Base-by-base conservation (phyloP, 1,284 basidiomycete genomes). In the Sanghuangporus sanghuang region DNA sequence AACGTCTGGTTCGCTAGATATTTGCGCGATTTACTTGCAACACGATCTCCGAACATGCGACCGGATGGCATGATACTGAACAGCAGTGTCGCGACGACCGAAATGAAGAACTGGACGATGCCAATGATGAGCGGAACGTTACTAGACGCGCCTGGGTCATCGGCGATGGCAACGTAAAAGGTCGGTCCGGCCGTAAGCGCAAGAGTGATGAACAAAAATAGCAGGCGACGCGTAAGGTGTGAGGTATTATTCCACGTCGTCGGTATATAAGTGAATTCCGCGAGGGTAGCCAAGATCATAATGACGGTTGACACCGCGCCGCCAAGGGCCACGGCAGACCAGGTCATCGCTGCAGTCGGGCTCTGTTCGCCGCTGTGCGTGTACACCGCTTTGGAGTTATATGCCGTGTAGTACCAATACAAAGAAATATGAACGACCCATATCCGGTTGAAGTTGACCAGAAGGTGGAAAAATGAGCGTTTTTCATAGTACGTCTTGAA, bases 401-500 rank as follows among this genome's bases (percentile, higher is more conserved):
- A 98, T 21, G 95, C 84, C 36, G 94, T 97, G 78, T 95, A 98
- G 79, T 89, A 96, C 86, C 90, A 97, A 80, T 90, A 97, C 71
- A 96, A 77, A 44, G 93, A 86, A 64, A 98, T 83, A 76, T 98
- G 96, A 64, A 95, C 87, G 73, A 97, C 90, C 95, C 95, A 98
- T 71, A 98, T 92, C 62, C 95, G 92, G 79, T 97, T 98, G 79
- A 98, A 98, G 81, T 98, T 97, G 80, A 97, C 95, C 64, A 98
- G 83, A 1, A 97, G 81, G 75, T 98, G 95, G 64, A 93, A 87
- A 74, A 96, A 92, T 0, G 95, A 96, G 48, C 96, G 92, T 73
- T 95, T 95, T 77, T 98, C 96, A 68, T 87, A 92, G 77, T 97
- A 98, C 0, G 95, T 98, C 82, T 98, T 98, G 89, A 96, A 96